Conservation (phyloP, 140 eudicot genomes). For the Oenanthe javanica region DNA sequence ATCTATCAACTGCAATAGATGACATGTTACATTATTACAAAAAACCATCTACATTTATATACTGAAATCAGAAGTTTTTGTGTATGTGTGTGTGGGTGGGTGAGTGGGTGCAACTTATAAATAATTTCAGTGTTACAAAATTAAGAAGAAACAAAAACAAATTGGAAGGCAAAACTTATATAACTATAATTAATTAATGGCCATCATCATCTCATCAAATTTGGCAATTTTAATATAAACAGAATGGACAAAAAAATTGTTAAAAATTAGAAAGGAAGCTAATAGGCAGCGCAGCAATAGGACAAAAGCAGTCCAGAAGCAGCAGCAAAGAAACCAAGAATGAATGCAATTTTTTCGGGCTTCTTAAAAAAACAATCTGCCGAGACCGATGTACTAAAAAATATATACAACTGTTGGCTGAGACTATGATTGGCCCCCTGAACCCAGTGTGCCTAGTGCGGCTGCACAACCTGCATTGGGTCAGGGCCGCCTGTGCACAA, state of each 20-base stretch:
- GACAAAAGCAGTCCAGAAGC: background rate
- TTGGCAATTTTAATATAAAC: background rate
- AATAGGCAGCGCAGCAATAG: background rate
- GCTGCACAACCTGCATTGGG: background rate
- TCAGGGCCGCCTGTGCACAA: background rate
- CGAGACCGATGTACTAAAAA: background rate
- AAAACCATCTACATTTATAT: background rate
- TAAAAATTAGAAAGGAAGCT: background rate
- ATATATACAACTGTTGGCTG: background rate
- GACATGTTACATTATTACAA: background rate
- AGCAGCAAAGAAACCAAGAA: background rate
- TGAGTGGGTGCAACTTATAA: background rate
- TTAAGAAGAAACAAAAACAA: background rate
- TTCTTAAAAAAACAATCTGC: no score
- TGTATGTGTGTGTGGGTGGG: no score
- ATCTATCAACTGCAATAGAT: constrained; percentile 57
- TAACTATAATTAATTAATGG: background rate
- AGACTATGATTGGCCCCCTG: background rate
- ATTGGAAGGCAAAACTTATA: background rate
- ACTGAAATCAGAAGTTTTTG: background rate
- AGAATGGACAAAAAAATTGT: background rate
- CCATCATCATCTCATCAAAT: background rate
- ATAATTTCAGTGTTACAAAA: background rate
- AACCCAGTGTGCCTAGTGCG: background rate
- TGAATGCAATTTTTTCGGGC: background rate